These are phyloP conservation scores for Epithemia pelagica DNA, from an alignment of 108 stramenopile genomes.

Conservation along the genomic window DNA sequence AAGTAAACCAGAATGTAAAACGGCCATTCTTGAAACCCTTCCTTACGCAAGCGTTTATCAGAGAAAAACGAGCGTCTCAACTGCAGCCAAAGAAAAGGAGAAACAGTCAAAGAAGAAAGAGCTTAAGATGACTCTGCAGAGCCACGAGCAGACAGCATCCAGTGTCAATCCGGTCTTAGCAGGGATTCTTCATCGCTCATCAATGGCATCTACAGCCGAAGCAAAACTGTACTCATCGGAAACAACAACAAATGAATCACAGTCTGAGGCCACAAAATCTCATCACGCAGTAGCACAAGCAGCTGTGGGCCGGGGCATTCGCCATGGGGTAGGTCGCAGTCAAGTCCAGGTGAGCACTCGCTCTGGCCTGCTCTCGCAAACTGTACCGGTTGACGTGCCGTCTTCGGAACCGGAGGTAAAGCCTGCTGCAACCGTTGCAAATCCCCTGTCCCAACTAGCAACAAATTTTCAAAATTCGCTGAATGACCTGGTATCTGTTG, in stretches of 20 bases:
- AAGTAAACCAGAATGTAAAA: slow-evolving; percentile 9
- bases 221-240: not conserved
- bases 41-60: slow-evolving; percentile 1
- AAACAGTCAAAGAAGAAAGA: slow-evolving; percentile 10
- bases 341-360: no score
- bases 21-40: not conserved
- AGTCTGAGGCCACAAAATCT: slow-evolving; percentile 5
- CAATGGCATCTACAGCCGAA: not conserved
- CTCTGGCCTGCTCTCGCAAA: not conserved
- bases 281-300: slow-evolving; percentile 40
- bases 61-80: slow-evolving; percentile 32
- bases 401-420: not conserved
- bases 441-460: slow-evolving; percentile 44
- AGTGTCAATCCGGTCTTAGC: slow-evolving; percentile 32
- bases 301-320: slow-evolving; percentile 48
- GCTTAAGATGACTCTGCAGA: not conserved
- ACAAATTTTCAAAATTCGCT: slow-evolving; percentile 47
- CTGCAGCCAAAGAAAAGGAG: slow-evolving; percentile 19
- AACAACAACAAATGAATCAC: not conserved
- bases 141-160: not conserved
- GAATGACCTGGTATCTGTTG: not conserved
- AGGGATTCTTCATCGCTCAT: slow-evolving; percentile 24
- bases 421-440: slow-evolving; percentile 7
- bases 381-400: not conserved
- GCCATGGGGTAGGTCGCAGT: slow-evolving; percentile 20